Base-by-base conservation (phyloP, 202 grass and related monocot genomes). In the Musa balbisiana region DNA sequence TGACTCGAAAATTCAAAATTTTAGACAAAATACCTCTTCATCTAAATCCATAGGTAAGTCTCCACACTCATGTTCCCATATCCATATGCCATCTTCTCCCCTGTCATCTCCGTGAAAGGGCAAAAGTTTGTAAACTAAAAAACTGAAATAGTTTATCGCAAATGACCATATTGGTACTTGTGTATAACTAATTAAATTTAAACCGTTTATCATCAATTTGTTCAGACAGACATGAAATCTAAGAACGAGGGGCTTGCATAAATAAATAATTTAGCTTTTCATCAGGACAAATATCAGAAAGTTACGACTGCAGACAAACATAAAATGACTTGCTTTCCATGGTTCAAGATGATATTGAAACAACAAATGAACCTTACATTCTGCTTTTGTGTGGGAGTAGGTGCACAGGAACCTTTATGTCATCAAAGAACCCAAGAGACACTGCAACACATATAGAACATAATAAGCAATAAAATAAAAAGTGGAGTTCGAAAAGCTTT, bases 361-460 rank as follows among this genome's bases (percentile, higher is more conserved):
- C 2, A 65, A 79, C 23, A 52, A 23, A 78, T 76, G 67, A 63
- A 24, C 20, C 19, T 79, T 82, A 92, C 90, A 81, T 83, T 63
- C 49, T 83, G 73, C 80, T 83, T 80, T 27, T 76, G 14, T 87
- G 76, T 83, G 88, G 86, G 78, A 94, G 75, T 43, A 83, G 70
- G 70, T 91, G 87, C 64, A 59, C 58, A 14, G 91, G 95, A 81
- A 92, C 78, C 76, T 77, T 85, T 64, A 94, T 82, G 67, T 98
- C 95, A 85, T 55, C 86, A 82, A 94, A 98, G 77, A 98, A 98
- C 51, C 88, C 95, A 85, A 98, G 86, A 49, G 95, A 92, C 80
- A 94, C 95, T 98, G 89, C 74, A 87, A 82, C 71, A 81, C n/a
- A 62, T 51, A 26, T 50, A 51, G 69, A 52, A 55, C 11, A 79